Conservation (phyloP, 352 stramenopile genomes). For the Phytopythium oedochilum region DNA sequence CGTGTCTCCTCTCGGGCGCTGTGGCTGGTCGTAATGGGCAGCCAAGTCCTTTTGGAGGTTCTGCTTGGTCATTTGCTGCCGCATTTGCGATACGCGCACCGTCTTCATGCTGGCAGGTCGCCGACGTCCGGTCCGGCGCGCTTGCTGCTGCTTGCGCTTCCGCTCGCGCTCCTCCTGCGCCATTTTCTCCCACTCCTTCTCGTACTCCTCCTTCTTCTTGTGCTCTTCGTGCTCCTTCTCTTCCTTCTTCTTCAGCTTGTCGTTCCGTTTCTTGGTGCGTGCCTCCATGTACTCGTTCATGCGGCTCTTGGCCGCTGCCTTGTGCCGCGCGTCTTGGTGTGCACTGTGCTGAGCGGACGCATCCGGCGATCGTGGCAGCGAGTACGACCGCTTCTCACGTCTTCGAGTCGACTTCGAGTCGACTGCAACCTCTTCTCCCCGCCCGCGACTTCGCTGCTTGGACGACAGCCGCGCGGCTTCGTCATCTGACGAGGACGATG, state of each 20-base stretch:
- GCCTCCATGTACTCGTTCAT: conserved; percentile 90
- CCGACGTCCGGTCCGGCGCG: conserved; percentile 54
- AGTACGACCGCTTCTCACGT: conserved; percentile 3
- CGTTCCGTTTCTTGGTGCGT: conserved; percentile 66
- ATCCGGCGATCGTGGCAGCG: conserved; percentile 2
- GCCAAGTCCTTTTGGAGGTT: conserved; percentile 42
- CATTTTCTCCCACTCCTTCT: conserved; percentile 88
- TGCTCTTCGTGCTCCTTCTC: conserved; percentile 67
- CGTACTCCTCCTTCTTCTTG: conserved; percentile 81
- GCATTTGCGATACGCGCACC: conserved; percentile 80
- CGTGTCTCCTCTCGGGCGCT: conserved; percentile 19
- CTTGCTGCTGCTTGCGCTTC: conserved; percentile 75
- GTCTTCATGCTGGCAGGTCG: conserved; percentile 80
- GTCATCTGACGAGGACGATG: background rate
- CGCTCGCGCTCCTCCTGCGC: conserved; percentile 81
- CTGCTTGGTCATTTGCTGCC: conserved; percentile 78
- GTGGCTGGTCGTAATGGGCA: conserved; percentile 4
- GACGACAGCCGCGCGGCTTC: conserved; percentile 1
- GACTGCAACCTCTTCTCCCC: background rate
- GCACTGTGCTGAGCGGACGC: conserved; percentile 2
- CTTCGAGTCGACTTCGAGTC: background rate
- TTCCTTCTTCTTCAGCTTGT: conserved; percentile 74
- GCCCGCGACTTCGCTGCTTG: conserved; percentile 5
- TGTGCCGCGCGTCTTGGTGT: conserved; percentile 10
- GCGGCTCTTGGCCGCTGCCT: conserved; percentile 50